Base-by-base conservation (phyloP, 2,329 filamentous ascomycete genomes). In the Cucurbitaria berberidis region DNA sequence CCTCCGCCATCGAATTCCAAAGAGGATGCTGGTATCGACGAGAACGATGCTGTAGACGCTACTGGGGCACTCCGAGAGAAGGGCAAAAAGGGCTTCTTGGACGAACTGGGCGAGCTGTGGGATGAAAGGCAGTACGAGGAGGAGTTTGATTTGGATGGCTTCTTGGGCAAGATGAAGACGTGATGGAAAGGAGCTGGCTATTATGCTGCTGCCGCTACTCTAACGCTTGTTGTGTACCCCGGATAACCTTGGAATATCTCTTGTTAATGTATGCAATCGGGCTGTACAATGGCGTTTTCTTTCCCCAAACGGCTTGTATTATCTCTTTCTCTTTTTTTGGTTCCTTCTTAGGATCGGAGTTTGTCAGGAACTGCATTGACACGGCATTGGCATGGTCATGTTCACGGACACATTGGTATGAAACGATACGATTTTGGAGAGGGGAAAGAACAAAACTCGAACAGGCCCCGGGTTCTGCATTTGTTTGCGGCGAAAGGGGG, bases 41-140 rank as follows among this genome's bases (percentile, higher is more conserved):
- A 96, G 85, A 91, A 96, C 52, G 93, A 98, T 68, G 86, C 93
- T 45, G 79, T 82, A 5, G 80, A 82, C 64, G 93, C 96, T 58
- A 92, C 90, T 21, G 95, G 95, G 42, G 91, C 98, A 66, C 88
- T 98, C 47, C 84, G 91, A 62, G 91, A 96, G 75, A 96, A 96
- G 67, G 95, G 95, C 53, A 97, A 97, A 83, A 97, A 96, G 82
- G 89, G 93, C 6, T 96, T 93, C 85, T 78, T 98, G 57, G 95
- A 99, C 72, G 95, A 98, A 70, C 78, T 99, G 52, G 93, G 91
- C 52, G 95, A 99, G 76, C 79, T 99, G 26, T 99, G 95, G 93
- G 95, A 99, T 73, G 93, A 97, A 74, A 88, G 88, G 73, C 93
- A 97, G 80, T 99, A 99, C 76, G 92, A 97, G 77, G 95, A 99